phyloP scores from a whole-genome alignment of 139 green algal species.

The Tetraselmis chui region DNA sequence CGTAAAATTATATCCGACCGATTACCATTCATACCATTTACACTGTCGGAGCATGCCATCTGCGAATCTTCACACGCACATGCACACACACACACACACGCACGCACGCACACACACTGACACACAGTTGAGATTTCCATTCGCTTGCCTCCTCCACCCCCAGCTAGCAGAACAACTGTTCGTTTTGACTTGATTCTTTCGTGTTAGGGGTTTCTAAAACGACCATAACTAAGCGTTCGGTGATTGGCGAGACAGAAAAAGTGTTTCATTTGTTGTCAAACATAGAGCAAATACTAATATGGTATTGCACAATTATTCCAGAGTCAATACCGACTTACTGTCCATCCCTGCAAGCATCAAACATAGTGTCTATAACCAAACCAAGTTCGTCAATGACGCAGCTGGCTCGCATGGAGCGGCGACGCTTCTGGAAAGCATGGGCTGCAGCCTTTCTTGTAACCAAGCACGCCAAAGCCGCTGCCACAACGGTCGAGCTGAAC shows the following conservation, averaged over 20 bases:
- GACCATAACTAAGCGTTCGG: too few species aligned
- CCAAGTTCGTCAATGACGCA: constrained; percentile 25
- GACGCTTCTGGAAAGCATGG: constrained; percentile 12
- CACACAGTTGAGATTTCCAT: neutral
- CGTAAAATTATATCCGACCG: too few species aligned
- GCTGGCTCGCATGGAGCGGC: constrained; percentile 18
- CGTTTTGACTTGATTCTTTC: too few species aligned
- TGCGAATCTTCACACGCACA: neutral
- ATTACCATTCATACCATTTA: too few species aligned
- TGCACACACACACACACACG: neutral
- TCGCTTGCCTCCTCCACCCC: neutral
- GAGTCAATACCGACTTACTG: too few species aligned
- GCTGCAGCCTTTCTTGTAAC: constrained; percentile 15
- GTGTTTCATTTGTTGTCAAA: too few species aligned
- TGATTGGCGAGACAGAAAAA: too few species aligned
- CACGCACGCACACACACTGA: neutral
- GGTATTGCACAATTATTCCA: too few species aligned
- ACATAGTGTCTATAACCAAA: neutral
- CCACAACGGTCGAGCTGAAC: neutral
- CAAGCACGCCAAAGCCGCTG: neutral
- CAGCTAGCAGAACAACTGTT: too few species aligned
- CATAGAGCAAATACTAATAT: too few species aligned
- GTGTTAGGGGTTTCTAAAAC: too few species aligned
- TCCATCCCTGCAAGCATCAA: neutral
- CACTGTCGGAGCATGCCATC: neutral